Percentiles rank a stretch among this genome's conserved stretches.
Conservation (phyloP, 352 stramenopile genomes). For the Phytophthora constricta region DNA sequence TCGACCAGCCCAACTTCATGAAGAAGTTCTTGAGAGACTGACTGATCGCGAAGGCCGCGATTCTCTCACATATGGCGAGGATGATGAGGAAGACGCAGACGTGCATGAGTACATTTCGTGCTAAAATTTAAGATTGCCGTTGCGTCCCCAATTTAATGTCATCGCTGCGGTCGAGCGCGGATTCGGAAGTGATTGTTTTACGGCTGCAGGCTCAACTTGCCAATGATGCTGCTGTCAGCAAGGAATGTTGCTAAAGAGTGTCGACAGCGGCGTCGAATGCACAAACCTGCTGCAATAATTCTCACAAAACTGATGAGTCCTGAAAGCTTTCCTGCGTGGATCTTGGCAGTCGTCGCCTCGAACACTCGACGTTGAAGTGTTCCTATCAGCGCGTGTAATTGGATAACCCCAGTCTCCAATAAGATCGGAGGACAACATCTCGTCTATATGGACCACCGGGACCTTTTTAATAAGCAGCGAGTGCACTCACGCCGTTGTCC, state of each 20-base stretch:
- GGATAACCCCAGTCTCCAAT: not conserved
- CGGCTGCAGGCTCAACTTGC: not conserved
- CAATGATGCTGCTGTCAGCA: not conserved
- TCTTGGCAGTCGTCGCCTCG: not conserved
- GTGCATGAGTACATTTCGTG: conserved; percentile 52
- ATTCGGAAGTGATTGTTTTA: conserved; percentile 22
- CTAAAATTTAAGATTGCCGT: conserved; percentile 43
- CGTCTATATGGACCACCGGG: not conserved
- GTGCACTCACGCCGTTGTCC: not conserved
- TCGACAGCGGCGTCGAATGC: not conserved
- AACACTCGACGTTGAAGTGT: not conserved
- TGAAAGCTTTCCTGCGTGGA: not conserved
- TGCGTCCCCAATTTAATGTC: not conserved
- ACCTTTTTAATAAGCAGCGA: too few species aligned
- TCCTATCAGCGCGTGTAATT: too few species aligned
- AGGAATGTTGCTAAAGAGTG: not conserved
- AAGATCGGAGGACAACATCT: not conserved
- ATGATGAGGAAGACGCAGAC: conserved; percentile 61
- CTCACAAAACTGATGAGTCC: not conserved
- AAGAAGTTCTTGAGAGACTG: conserved; percentile 70
- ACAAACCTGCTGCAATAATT: not conserved
- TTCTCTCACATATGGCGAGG: conserved; percentile 36
- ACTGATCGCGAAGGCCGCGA: conserved; percentile 56
- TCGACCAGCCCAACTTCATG: conserved; percentile 57
- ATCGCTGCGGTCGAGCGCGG: not conserved